phyloP scores from a whole-genome alignment of 2,329 filamentous ascomycete species.

The Fusarium tanahbumbuense region DNA sequence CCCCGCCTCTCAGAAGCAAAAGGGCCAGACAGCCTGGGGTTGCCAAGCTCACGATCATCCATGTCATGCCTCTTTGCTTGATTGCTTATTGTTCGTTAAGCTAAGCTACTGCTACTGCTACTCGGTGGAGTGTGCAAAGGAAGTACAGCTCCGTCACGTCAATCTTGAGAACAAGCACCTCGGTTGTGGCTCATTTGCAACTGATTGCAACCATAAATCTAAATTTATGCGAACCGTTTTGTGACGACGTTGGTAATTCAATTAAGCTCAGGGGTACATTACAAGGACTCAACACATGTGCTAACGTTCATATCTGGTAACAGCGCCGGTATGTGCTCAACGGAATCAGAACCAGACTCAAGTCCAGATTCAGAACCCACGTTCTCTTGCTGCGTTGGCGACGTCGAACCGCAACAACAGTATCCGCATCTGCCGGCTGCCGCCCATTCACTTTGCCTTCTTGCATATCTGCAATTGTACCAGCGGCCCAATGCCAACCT shows the following conservation, averaged over 20 bases:
- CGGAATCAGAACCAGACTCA: neutral
- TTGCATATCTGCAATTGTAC: slow-evolving; percentile 30
- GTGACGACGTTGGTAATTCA: slow-evolving; percentile 31
- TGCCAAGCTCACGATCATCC: slow-evolving; percentile 34
- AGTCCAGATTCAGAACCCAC: neutral
- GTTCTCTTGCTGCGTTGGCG: slow-evolving; percentile 20
- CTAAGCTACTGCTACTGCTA: slow-evolving; percentile 3
- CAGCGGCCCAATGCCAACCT: slow-evolving; percentile 11
- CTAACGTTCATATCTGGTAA: slow-evolving; percentile 26
- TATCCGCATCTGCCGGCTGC: slow-evolving; percentile 29
- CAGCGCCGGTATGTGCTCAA: slow-evolving; percentile 27
- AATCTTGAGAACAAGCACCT: slow-evolving; percentile 27
- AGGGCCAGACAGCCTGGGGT: slow-evolving; percentile 37
- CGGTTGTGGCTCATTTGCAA: slow-evolving; percentile 22
- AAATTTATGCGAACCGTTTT: slow-evolving; percentile 10
- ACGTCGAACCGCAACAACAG: slow-evolving; percentile 22
- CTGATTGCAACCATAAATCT: slow-evolving; percentile 31
- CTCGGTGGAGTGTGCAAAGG: slow-evolving; percentile 13
- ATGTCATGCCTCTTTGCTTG: slow-evolving; percentile 8
- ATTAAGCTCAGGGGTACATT: slow-evolving; percentile 29
- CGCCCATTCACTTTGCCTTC: slow-evolving; percentile 13
- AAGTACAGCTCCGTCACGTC: slow-evolving; percentile 10
- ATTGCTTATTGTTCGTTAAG: slow-evolving; percentile 7
- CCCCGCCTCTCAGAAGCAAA: slow-evolving; percentile 39
- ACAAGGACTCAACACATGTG: slow-evolving; percentile 9